Conservation (phyloP, 164 flowering plant genomes). For the Brasenia schreberi region DNA sequence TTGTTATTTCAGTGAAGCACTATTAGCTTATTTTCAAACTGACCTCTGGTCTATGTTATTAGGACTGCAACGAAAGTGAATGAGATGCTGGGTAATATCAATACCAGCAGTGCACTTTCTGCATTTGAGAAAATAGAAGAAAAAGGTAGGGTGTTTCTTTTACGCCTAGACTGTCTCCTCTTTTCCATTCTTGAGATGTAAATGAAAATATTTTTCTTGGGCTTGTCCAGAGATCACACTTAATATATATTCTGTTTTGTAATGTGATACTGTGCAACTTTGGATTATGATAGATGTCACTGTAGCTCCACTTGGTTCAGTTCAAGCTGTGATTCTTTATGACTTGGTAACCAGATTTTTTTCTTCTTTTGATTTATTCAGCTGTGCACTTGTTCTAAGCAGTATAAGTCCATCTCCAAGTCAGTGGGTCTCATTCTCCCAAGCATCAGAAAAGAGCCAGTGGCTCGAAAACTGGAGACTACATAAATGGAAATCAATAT, state of each 20-base stretch:
- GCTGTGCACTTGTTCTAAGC: too few relatives aligned
- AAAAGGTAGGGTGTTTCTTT: conserved; percentile 37
- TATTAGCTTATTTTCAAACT: background rate
- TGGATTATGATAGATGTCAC: too few relatives aligned
- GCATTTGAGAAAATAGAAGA: conserved; percentile 99
- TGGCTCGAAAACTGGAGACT: too few relatives aligned
- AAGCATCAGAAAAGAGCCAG: too few relatives aligned
- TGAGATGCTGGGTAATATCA: conserved; percentile 92
- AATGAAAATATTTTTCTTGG: background rate
- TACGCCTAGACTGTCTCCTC: background rate
- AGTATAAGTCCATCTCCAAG: too few relatives aligned
- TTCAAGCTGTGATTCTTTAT: too few relatives aligned
- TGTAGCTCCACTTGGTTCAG: too few relatives aligned
- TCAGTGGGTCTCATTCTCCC: too few relatives aligned
- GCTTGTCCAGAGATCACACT: background rate
- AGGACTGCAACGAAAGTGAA: conserved; percentile 95
- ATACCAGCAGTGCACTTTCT: conserved; percentile 87
- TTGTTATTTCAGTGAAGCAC: background rate
- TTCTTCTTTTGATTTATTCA: conserved; percentile 1
- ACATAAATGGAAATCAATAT: too few relatives aligned
- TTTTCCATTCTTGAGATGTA: background rate
- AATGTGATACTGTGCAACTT: too few relatives aligned
- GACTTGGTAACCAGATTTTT: too few relatives aligned
- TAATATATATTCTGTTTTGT: too few relatives aligned
- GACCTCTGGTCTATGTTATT: background rate